Conservation (phyloP, 192 early-diverging fungal species). For the Diversispora epigaea region DNA sequence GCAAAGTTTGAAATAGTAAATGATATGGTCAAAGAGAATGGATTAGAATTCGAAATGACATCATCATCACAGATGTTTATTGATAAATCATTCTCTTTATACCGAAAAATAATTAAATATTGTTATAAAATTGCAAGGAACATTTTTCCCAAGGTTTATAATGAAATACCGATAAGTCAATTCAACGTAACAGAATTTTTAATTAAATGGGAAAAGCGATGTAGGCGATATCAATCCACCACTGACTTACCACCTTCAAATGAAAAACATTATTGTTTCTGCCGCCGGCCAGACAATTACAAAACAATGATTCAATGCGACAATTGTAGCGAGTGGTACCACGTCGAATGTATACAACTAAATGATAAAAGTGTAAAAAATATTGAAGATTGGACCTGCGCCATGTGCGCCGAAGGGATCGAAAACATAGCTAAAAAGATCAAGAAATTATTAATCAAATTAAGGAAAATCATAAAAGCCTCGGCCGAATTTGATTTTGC, state of each 20-base stretch:
- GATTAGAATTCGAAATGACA: background rate
- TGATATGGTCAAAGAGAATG: background rate
- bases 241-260: background rate
- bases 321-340: conserved; percentile 67
- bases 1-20: background rate
- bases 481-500: background rate
- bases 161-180: background rate
- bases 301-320: conserved; percentile 70
- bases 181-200: background rate
- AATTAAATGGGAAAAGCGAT: background rate
- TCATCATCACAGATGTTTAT: background rate
- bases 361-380: background rate
- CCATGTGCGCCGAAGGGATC: background rate
- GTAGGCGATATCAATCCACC: background rate
- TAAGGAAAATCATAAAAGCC: background rate
- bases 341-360: conserved; percentile 55
- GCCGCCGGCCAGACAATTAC: conserved; percentile 57
- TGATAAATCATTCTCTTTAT: background rate
- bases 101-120: background rate
- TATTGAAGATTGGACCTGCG: background rate
- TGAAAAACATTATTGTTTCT: conserved; percentile 55
- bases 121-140: background rate
- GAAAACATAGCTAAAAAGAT: background rate
- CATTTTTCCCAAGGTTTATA: background rate
- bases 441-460: background rate